phyloP scores from a whole-genome alignment of 169 alveolate species.

The Neospora caninum region DNA sequence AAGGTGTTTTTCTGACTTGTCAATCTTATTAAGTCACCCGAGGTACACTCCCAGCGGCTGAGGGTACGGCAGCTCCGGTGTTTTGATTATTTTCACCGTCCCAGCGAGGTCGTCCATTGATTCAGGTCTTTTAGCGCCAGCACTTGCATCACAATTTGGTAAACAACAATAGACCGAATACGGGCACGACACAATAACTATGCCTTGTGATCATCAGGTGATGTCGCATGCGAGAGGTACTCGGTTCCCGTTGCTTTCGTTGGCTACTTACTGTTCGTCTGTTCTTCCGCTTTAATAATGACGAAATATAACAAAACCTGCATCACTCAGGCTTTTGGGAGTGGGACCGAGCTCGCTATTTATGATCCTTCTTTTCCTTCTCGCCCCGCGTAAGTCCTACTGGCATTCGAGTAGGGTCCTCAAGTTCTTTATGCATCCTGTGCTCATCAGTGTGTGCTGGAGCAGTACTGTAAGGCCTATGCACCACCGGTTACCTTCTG shows the following conservation, averaged over 20 bases:
- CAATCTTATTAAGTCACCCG: no score
- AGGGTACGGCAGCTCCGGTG: slow-evolving; percentile 30
- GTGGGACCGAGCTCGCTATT: background rate
- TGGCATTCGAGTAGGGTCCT: background rate
- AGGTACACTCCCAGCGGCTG: slow-evolving; percentile 40
- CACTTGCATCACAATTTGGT: slow-evolving; percentile 7
- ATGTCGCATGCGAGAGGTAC: slow-evolving; percentile 52
- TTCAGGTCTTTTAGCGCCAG: slow-evolving; percentile 28
- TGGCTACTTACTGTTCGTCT: slow-evolving; percentile 54
- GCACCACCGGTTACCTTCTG: background rate
- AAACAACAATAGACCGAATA: background rate
- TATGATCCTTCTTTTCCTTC: slow-evolving; percentile 39
- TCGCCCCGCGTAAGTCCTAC: slow-evolving; percentile 54
- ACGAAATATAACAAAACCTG: no score
- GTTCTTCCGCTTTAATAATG: background rate
- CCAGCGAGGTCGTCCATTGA: background rate
- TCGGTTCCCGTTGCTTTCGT: slow-evolving; percentile 50
- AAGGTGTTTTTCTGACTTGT: background rate
- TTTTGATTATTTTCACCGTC: background rate
- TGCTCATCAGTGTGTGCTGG: slow-evolving; percentile 62
- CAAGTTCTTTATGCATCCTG: background rate
- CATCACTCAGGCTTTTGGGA: background rate
- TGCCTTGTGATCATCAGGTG: slow-evolving; percentile 21
- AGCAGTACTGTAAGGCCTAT: slow-evolving; percentile 59
- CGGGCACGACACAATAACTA: background rate